Conservation (phyloP, 1,139 yeast genomes). For the Nakaseomyces nivariensis region DNA sequence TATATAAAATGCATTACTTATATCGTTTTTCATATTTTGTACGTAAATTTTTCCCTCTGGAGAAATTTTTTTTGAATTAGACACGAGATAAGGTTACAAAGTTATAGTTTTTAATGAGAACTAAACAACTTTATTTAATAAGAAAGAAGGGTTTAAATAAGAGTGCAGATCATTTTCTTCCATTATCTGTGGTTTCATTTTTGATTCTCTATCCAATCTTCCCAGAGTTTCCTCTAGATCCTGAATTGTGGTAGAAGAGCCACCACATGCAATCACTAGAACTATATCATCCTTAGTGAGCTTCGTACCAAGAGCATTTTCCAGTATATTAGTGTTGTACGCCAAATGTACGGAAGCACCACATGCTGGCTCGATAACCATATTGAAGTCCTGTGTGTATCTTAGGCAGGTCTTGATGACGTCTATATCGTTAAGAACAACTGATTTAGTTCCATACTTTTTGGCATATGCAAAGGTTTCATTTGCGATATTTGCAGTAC, state of each 20-base stretch:
- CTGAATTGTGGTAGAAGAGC: constrained; percentile 38
- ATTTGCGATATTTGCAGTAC: constrained; percentile 45
- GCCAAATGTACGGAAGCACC: constrained; percentile 56
- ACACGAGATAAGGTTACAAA: no score
- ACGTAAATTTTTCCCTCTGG: no score
- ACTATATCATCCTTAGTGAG: constrained; percentile 41
- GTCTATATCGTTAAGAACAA: constrained; percentile 45
- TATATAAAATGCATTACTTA: no score
- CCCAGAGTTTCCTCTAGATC: constrained; percentile 21
- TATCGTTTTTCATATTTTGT: no score
- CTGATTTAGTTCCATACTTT: constrained; percentile 33
- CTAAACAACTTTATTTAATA: not conserved
- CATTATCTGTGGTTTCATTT: not conserved
- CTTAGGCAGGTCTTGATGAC: constrained; percentile 43
- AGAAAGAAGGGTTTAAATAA: not conserved
- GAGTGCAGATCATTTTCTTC: not conserved
- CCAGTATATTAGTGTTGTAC: constrained; percentile 34
- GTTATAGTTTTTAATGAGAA: no score
- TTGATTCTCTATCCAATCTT: not conserved
- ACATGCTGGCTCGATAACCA: constrained; percentile 65
- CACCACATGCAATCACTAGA: constrained; percentile 58
- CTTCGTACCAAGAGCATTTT: constrained; percentile 26
- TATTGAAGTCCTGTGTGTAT: constrained; percentile 40
- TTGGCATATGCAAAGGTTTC: constrained; percentile 38
- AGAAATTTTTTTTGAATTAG: no score